Evolutionary conservation across 352 stramenopile species (phyloP).

Genomic region (Globisporangium nagaii): DNA sequence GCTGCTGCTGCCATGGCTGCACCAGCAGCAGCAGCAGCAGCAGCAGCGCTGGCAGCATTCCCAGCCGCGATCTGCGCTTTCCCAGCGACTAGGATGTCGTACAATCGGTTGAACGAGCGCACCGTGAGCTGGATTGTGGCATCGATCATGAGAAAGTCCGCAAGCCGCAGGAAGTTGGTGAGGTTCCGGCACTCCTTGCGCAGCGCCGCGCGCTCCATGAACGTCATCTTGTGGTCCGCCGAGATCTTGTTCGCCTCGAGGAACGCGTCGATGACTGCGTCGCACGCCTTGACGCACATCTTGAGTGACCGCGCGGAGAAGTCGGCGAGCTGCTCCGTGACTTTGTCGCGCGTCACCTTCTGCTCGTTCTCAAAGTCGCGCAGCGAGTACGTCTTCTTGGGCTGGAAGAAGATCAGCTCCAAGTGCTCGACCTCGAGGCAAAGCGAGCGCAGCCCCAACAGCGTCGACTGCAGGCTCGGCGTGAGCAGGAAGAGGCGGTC

Average conservation of each 20-base stretch:
- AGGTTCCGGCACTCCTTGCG: conserved; percentile 89
- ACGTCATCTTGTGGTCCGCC: conserved; percentile 93
- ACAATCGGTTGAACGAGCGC: conserved; percentile 60
- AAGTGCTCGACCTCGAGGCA: conserved; percentile 66
- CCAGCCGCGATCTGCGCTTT: conserved; percentile 23
- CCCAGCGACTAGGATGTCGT: conserved; percentile 43
- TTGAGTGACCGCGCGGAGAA: conserved; percentile 71
- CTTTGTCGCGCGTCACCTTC: conserved; percentile 31
- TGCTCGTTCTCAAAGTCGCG: conserved; percentile 81
- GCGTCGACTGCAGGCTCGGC: conserved; percentile 70
- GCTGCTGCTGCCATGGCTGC: background rate
- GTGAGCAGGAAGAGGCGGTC: conserved; percentile 88
- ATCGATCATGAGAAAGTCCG: conserved; percentile 90
- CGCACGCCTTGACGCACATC: conserved; percentile 86
- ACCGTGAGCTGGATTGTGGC: conserved; percentile 86
- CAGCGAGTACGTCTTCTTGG: conserved; percentile 73
- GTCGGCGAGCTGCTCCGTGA: conserved; percentile 47
- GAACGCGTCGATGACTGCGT: conserved; percentile 91
- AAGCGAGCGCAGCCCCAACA: conserved; percentile 71
- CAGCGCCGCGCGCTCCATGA: conserved; percentile 92
- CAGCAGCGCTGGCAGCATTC: background rate
- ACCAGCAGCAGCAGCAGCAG: background rate
- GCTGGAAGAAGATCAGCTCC: conserved; percentile 63
- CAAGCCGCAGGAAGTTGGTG: conserved; percentile 89
- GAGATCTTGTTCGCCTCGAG: conserved; percentile 90